Evolutionary conservation across 371 early-diverging fungal genomes (phyloP), one percentile per base, ranked within the genome.

Genomic region (Smittium culicis): DNA sequence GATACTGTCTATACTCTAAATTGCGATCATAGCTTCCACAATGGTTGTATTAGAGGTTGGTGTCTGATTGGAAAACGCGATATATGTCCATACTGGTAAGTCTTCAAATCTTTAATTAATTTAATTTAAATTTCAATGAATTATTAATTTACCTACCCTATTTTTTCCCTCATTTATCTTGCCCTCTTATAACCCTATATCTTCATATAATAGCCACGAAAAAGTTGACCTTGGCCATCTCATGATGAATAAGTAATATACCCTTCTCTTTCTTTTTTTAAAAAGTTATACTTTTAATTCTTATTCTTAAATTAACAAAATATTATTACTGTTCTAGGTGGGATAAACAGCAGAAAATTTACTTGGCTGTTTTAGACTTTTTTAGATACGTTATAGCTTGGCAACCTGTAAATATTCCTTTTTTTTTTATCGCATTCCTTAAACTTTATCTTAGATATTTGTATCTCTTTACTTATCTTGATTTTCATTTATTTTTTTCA

Each of bases 31-130:
- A 71, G 63, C 56, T 77, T 77, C 72, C 77, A 77, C 17, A 70
- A 73, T 20, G 69, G 72, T 31, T 77, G 77, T 27, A 77, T 77
- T 55, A 76, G 78, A 54, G 77, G 77, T n/a, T 77, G 77, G 77
- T 77, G 77, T 33, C 70, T 77, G 1, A 63, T 77, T 30, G 77
- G 77, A 16, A 77, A 77, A 66, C 69, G 69, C 34, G 77, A 77
- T 29, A 58, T 70, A 5, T 77, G 77, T 35, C 77, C 77, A 34
- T 74, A 70, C 54, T 77, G 77, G 66, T 66, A 66, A 56, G n/a
- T 27, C n/a, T n/a, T n/a, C n/a, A n/a, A n/a, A n/a, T n/a, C n/a
- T n/a, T n/a, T n/a, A n/a, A n/a, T n/a, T n/a, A n/a, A n/a, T n/a
- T n/a, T n/a, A n/a, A n/a, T n/a, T n/a, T n/a, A n/a, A n/a, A n/a